phyloP scores from a whole-genome alignment of 2,329 filamentous ascomycete species.

The Arthrocladium fulminans region DNA sequence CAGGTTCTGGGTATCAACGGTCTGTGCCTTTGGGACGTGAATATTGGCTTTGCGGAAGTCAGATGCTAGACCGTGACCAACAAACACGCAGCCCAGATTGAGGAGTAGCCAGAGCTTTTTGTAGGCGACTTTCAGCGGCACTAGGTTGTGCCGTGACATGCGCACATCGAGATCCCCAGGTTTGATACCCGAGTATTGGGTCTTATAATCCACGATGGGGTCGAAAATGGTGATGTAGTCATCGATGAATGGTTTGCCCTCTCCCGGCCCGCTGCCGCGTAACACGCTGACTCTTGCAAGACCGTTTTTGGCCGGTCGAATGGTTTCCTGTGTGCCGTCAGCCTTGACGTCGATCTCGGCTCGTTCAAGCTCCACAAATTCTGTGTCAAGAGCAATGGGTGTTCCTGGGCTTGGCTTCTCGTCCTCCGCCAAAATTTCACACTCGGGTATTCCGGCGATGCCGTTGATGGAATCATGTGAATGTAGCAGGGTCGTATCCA shows the following conservation, averaged over 20 bases:
- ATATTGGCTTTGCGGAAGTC: constrained; percentile 99
- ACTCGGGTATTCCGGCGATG: constrained; percentile 27
- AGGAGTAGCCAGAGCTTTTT: constrained; percentile 97
- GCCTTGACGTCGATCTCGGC: constrained; percentile 95
- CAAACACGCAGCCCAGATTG: constrained; percentile 86
- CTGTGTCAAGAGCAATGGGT: constrained; percentile 84
- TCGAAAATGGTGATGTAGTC: constrained; percentile 93
- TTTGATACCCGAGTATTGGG: constrained; percentile 84
- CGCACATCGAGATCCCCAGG: constrained; percentile 73
- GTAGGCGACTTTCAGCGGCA: constrained; percentile 83
- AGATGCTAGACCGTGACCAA: constrained; percentile 86
- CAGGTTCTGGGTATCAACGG: constrained; percentile 87
- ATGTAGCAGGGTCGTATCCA: constrained; percentile 81
- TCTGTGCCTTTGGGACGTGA: constrained; percentile 78
- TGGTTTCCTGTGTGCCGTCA: constrained; percentile 83
- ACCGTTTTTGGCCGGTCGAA: constrained; percentile 80
- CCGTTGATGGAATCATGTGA: constrained; percentile 54
- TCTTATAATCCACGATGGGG: constrained; percentile 82
- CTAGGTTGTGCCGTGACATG: constrained; percentile 70
- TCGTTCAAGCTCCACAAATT: constrained; percentile 87
- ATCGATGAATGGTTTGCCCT: constrained; percentile 85
- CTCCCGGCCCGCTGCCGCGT: constrained; percentile 64
- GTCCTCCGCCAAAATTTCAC: constrained; percentile 32
- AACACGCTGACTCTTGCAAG: constrained; percentile 89
- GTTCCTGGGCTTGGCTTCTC: constrained; percentile 64